phyloP scores from a whole-genome alignment of 208 protist species.

The Crithidia fasciculata region DNA sequence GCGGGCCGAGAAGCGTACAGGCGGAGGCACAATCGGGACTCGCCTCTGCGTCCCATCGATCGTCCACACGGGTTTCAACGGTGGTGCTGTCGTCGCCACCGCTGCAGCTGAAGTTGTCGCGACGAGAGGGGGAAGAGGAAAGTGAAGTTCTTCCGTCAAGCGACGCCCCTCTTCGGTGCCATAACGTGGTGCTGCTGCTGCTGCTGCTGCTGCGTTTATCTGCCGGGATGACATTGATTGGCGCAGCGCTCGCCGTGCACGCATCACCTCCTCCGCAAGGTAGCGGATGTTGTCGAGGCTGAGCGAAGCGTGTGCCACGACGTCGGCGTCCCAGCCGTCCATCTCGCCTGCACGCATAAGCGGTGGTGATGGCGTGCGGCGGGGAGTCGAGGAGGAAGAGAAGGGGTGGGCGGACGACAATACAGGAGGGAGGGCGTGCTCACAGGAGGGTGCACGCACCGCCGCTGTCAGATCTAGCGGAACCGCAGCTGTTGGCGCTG shows the following conservation, averaged over 20 bases:
- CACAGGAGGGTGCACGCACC: too few relatives aligned
- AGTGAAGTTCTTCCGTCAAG: background rate
- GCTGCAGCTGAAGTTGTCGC: background rate
- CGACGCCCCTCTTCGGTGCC: too few relatives aligned
- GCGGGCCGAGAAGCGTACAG: constrained; percentile 28
- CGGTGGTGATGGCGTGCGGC: background rate
- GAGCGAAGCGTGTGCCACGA: constrained; percentile 39
- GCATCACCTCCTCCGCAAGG: constrained; percentile 60
- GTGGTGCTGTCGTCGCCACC: background rate
- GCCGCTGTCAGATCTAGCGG: too few relatives aligned
- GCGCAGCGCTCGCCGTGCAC: constrained; percentile 27
- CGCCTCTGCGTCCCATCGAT: background rate
- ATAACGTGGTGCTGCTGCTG: too few relatives aligned
- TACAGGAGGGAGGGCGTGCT: too few relatives aligned
- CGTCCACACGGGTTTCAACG: constrained; percentile 30
- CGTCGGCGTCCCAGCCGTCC: constrained; percentile 53
- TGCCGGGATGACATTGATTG: too few relatives aligned
- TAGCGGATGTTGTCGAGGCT: constrained; percentile 55
- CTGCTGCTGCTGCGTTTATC: background rate
- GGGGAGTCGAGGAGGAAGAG: background rate
- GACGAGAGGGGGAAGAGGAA: background rate
- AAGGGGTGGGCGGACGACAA: too few relatives aligned
- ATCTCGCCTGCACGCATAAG: background rate
- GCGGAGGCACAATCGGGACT: constrained; percentile 22
- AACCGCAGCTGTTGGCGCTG: background rate